phyloP scores from a whole-genome alignment of 2,329 filamentous ascomycete genomes.

The Apiospora sp. region DNA sequence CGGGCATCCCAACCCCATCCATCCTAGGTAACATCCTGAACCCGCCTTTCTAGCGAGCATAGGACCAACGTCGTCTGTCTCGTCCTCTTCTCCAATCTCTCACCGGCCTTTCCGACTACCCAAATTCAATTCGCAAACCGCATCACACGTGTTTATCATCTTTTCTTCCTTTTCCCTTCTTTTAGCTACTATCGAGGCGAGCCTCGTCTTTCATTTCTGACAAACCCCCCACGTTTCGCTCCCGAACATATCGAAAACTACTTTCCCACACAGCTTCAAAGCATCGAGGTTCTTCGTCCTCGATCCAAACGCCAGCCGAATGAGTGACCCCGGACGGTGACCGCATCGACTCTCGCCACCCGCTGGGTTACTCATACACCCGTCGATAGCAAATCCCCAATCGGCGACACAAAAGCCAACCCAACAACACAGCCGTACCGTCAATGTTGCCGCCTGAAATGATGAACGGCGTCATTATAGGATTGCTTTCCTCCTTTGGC shows the following conservation, averaged over 20 bases:
- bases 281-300: conserved; percentile 25
- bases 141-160: conserved; percentile 12
- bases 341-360: conserved; percentile 23
- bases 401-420: conserved; percentile 16
- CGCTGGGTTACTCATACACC: conserved; percentile 22
- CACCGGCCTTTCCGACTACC: conserved; percentile 15
- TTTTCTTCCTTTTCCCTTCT: conserved; percentile 13
- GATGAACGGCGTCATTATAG: conserved; percentile 86
- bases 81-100: conserved; percentile 14
- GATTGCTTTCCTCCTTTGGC: conserved; percentile 91
- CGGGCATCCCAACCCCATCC: conserved; percentile 18
- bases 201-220: conserved; percentile 20
- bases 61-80: conserved; percentile 14
- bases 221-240: conserved; percentile 11
- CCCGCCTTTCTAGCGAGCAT: conserved; percentile 13
- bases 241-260: neutral
- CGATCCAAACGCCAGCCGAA: conserved; percentile 26
- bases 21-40: conserved; percentile 19
- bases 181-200: neutral
- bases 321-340: conserved; percentile 29
- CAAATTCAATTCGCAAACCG: conserved; percentile 21
- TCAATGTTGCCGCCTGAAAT: conserved; percentile 24
- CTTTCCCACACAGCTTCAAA: neutral
- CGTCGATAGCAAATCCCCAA: conserved; percentile 8
- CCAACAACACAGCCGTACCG: neutral